phyloP scores from a whole-genome alignment of 1,284 basidiomycete species.

The Meripilus lineatus region DNA sequence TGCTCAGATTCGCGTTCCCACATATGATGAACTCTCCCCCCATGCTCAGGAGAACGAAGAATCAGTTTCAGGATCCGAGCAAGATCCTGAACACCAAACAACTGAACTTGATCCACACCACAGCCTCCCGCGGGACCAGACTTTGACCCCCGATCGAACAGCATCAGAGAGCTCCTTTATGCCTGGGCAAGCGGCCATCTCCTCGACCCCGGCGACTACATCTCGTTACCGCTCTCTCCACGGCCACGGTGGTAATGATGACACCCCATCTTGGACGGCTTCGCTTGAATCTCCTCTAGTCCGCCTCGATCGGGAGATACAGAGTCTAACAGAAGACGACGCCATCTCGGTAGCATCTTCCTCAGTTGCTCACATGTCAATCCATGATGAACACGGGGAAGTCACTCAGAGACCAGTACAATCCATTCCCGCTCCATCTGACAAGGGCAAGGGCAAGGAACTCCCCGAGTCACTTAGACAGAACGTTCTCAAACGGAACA shows the following conservation, averaged over 20 bases:
- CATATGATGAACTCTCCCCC: slow-evolving; percentile 61
- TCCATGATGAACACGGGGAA: slow-evolving; percentile 16
- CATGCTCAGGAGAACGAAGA: slow-evolving; percentile 32
- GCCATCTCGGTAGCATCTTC: slow-evolving; percentile 18
- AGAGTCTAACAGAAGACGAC: slow-evolving; percentile 37
- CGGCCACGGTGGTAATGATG: slow-evolving; percentile 34
- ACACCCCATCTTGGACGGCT: slow-evolving; percentile 54
- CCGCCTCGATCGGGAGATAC: slow-evolving; percentile 64
- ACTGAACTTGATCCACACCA: background rate
- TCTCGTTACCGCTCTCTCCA: slow-evolving; percentile 30
- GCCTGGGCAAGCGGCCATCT: slow-evolving; percentile 60
- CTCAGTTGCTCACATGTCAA: slow-evolving; percentile 12
- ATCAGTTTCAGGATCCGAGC: slow-evolving; percentile 23
- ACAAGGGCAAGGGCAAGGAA: slow-evolving; percentile 28
- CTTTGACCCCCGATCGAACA: slow-evolving; percentile 31
- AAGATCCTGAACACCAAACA: slow-evolving; percentile 6
- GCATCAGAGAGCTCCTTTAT: slow-evolving; percentile 65
- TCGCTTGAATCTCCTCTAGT: slow-evolving; percentile 76
- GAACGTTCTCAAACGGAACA: slow-evolving; percentile 46
- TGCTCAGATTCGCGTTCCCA: slow-evolving; percentile 79
- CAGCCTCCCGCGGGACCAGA: slow-evolving; percentile 8
- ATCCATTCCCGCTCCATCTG: background rate
- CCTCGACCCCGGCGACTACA: slow-evolving; percentile 67
- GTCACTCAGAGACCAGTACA: slow-evolving; percentile 19
- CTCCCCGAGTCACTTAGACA: slow-evolving; percentile 37